phyloP scores from a whole-genome alignment of 345 rosid species.

The Nasturtium officinale region DNA sequence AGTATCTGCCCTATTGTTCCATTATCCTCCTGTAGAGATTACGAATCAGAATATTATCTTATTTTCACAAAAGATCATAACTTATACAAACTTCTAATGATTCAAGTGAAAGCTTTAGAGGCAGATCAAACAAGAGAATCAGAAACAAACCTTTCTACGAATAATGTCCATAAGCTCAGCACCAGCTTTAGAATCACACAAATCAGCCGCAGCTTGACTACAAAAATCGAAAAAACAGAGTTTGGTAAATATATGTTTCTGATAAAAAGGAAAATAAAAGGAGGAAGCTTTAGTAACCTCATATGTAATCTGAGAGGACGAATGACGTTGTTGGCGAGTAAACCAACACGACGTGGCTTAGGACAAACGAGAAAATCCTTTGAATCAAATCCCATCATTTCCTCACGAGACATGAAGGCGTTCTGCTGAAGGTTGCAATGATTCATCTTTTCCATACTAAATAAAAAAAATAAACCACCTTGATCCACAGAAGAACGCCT shows the following conservation, averaged over 20 bases:
- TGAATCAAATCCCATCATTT: conserved; percentile 55
- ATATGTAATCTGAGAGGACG: conserved; percentile 62
- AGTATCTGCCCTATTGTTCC: conserved; percentile 54
- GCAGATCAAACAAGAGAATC: not conserved
- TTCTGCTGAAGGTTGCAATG: conserved; percentile 73
- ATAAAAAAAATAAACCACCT: not conserved
- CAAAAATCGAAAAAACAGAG: conserved; percentile 2
- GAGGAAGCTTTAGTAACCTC: conserved; percentile 49
- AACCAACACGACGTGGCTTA: conserved; percentile 78
- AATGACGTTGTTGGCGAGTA: conserved; percentile 48
- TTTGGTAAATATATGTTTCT: not conserved
- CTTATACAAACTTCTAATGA: not conserved
- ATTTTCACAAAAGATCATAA: not conserved
- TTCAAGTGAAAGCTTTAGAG: not conserved
- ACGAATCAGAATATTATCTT: not conserved
- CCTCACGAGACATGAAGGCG: conserved; percentile 67
- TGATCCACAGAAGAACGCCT: conserved; percentile 60
- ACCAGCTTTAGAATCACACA: conserved; percentile 61
- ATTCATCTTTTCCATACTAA: conserved; percentile 56
- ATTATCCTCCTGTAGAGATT: conserved; percentile 58
- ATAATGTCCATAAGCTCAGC: conserved; percentile 85
- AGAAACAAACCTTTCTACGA: conserved; percentile 63
- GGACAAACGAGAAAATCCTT: conserved; percentile 79
- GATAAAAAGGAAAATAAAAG: not conserved
- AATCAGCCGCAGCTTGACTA: conserved; percentile 66